A percentile compares a stretch with the other conserved stretches of the same genome.
These are phyloP conservation scores for Populus hybrid DNA, from an alignment of 441 rosid species.

Conservation along the genomic window DNA sequence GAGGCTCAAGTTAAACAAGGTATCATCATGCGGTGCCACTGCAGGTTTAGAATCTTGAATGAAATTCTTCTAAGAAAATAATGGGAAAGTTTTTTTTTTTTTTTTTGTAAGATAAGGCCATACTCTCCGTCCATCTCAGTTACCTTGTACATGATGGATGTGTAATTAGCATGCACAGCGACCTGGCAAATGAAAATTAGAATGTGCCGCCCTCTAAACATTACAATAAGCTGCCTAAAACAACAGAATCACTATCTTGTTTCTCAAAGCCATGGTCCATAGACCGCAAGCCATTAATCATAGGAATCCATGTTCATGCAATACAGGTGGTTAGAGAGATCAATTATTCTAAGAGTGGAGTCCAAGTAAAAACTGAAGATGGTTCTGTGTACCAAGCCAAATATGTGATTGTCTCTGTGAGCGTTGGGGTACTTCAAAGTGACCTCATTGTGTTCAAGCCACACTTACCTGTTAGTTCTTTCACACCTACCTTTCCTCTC, in stretches of 20 bases:
- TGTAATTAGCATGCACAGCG: background rate
- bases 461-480: conserved; percentile 18
- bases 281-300: background rate
- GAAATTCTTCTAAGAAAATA: background rate
- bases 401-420: background rate
- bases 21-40: background rate
- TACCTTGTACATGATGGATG: background rate
- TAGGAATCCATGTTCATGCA: background rate
- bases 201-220: background rate
- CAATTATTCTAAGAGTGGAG: conserved; percentile 13
- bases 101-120: background rate
- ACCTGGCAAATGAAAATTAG: background rate
- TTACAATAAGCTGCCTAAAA: background rate
- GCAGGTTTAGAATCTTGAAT: background rate
- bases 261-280: background rate
- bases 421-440: conserved; percentile 26
- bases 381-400: conserved; percentile 20
- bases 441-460: conserved; percentile 19
- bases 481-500: background rate
- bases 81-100: no score
- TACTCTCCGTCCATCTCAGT: background rate
- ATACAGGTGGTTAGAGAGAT: conserved; percentile 26
- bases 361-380: conserved; percentile 24
- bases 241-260: background rate
- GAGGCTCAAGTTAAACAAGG: conserved; percentile 26